Evolutionary conservation across 495 filamentous ascomycete genomes (phyloP), one percentile per base, ranked within the genome.

Genomic region (Baudoinia panamericana): DNA sequence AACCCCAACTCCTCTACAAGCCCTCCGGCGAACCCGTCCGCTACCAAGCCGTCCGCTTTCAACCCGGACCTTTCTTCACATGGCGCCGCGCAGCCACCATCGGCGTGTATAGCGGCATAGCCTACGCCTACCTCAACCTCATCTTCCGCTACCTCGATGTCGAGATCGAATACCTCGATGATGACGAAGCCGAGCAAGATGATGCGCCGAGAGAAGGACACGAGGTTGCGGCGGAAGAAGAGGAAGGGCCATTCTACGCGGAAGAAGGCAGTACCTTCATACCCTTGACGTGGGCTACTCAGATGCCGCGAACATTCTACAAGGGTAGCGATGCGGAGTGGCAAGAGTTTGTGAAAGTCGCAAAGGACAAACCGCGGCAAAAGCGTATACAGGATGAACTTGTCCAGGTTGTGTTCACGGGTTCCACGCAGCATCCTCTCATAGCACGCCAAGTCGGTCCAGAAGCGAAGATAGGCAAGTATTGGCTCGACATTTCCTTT

Each of bases 261-360:
- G 34, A 51, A 13, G 48, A 67, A 30, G 56, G 60, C 25, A 46
- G 51, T 10, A 43, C 75, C 1, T 85, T 87, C 50, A 71, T 87
- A 29, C 78, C 80, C 1, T 56, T 85, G 20, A 63, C 66, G n/a
- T 68, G 65, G 54, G 57, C 63, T 53, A 72, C 49, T 35, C 63
- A 61, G 62, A 64, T 48, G 54, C 64, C 61, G 54, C 59, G 56
- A 21, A 60, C 56, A 30, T 72, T 58, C 11, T 87, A 84, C 56
- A 62, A 66, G 17, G 62, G 66, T 18, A 67, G 61, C 2, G 76
- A 82, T 53, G 78, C 81, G 3, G 82, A 86, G 55, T 85, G 78
- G 79, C 63, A 70, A 49, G 62, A 67, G 30, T 86, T 82, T 45
- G 50, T 72, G 15, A 69, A 67, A 26, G 60, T 82, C 16, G 67